Conservation (phyloP, 805 yeast genomes). For the Peterozyma toletana region DNA sequence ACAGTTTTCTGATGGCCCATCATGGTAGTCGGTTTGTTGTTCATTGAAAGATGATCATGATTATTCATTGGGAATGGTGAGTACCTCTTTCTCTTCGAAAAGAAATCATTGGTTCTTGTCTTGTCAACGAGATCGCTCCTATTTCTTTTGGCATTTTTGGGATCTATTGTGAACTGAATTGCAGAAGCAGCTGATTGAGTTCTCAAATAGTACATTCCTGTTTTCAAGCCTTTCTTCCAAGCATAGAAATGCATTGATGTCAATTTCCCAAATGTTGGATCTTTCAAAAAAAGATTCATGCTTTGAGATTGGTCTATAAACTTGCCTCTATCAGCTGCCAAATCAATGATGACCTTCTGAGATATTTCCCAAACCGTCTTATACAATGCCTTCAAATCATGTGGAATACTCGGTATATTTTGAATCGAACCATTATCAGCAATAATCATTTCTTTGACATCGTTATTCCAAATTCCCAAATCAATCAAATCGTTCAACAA, state of each 20-base stretch:
- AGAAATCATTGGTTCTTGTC: not conserved
- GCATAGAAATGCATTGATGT: slow-evolving; percentile 99
- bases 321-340: slow-evolving; percentile 73
- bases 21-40: not conserved
- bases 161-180: slow-evolving; percentile 84
- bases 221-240: slow-evolving; percentile 97
- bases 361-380: slow-evolving; percentile 60
- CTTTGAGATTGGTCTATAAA: slow-evolving; percentile 91
- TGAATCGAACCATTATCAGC: slow-evolving; percentile 54
- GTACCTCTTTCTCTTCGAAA: not conserved
- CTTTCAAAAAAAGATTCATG: slow-evolving; percentile 82
- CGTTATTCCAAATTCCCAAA: slow-evolving; percentile 50
- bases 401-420: slow-evolving; percentile 47
- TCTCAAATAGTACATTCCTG: slow-evolving; percentile 98
- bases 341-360: slow-evolving; percentile 50
- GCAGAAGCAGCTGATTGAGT: slow-evolving; percentile 98
- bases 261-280: slow-evolving; percentile 96
- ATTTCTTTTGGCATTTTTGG: not conserved
- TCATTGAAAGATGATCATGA: not conserved
- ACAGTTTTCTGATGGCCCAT: not conserved
- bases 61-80: not conserved
- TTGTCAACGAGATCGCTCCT: not conserved
- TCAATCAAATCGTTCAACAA: slow-evolving; percentile 51
- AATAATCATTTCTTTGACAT: slow-evolving; percentile 49
- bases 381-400: slow-evolving; percentile 44